Conservation (phyloP, 768 basidiomycete species). For the Russula ochroleuca region DNA sequence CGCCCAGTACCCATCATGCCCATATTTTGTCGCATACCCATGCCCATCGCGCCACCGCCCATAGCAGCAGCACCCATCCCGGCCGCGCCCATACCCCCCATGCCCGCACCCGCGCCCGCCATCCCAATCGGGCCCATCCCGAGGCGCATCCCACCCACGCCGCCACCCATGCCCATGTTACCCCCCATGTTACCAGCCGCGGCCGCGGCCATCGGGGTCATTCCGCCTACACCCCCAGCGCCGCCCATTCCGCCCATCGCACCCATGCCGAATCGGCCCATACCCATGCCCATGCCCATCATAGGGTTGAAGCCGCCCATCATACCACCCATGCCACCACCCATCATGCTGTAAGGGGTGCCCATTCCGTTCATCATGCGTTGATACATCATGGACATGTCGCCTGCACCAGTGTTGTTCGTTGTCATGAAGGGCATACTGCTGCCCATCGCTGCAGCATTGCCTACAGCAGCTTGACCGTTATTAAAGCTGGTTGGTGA, state of each 20-base stretch:
- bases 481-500: constrained; percentile 27
- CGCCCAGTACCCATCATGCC: constrained; percentile 48
- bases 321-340: constrained; percentile 36
- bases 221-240: constrained; percentile 49
- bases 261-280: constrained; percentile 32
- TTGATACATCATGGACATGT: constrained; percentile 62
- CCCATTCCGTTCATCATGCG: constrained; percentile 90
- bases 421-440: constrained; percentile 41
- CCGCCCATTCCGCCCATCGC: constrained; percentile 41
- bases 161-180: constrained; percentile 39
- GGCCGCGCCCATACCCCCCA: constrained; percentile 31
- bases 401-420: constrained; percentile 27
- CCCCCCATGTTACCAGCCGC: constrained; percentile 1
- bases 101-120: constrained; percentile 11
- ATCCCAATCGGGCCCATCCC: constrained; percentile 30
- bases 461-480: constrained; percentile 31
- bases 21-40: constrained; percentile 36
- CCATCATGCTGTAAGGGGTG: constrained; percentile 39
- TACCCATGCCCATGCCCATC: constrained; percentile 38
- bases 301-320: constrained; percentile 27
- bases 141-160: constrained; percentile 33
- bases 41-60: constrained; percentile 34
- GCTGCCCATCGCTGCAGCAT: constrained; percentile 33
- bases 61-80: constrained; percentile 36
- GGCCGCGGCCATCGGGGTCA: constrained; percentile 36